These are phyloP conservation scores for Hyaloscypha variabilis DNA, from an alignment of 495 filamentous ascomycete genomes.

Conservation along the genomic window DNA sequence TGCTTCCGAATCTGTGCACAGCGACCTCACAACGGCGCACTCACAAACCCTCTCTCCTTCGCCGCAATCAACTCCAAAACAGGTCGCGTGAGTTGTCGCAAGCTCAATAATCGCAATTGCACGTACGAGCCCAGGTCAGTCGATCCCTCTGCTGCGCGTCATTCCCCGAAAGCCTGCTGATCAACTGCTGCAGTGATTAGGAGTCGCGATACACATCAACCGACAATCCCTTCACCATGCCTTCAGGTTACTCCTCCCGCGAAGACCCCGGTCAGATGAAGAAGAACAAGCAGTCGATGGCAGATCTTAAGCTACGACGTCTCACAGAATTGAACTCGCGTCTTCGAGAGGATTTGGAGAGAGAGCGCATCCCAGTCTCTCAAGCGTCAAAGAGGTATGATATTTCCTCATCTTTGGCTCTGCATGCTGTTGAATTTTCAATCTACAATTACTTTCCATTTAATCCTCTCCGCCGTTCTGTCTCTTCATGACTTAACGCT, in stretches of 20 bases:
- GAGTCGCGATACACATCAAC: conserved; percentile 4
- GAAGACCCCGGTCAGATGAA: conserved; percentile 71
- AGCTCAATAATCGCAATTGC: not conserved
- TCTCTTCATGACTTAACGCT: not conserved
- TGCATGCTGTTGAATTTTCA: not conserved
- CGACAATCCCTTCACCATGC: conserved; percentile 39
- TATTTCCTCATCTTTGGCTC: conserved; percentile 50
- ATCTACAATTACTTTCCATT: not conserved
- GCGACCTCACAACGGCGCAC: not conserved
- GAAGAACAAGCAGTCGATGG: conserved; percentile 99
- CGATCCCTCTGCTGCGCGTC: not conserved
- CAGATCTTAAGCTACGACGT: conserved; percentile 93
- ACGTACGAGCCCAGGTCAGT: not conserved
- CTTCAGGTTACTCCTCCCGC: conserved; percentile 53
- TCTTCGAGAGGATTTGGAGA: conserved; percentile 90
- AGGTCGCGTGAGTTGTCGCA: not conserved
- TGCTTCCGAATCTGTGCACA: not conserved
- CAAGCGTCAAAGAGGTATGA: conserved; percentile 94
- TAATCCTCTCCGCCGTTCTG: not conserved
- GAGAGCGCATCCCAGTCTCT: conserved; percentile 92
- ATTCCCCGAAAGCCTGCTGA: not conserved
- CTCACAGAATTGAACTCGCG: conserved; percentile 95
- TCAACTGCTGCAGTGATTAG: conserved; percentile 9
- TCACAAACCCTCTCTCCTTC: not conserved
- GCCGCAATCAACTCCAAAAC: not conserved